phyloP scores from a whole-genome alignment of 2,329 filamentous ascomycete genomes.

The Alternaria sp. region DNA sequence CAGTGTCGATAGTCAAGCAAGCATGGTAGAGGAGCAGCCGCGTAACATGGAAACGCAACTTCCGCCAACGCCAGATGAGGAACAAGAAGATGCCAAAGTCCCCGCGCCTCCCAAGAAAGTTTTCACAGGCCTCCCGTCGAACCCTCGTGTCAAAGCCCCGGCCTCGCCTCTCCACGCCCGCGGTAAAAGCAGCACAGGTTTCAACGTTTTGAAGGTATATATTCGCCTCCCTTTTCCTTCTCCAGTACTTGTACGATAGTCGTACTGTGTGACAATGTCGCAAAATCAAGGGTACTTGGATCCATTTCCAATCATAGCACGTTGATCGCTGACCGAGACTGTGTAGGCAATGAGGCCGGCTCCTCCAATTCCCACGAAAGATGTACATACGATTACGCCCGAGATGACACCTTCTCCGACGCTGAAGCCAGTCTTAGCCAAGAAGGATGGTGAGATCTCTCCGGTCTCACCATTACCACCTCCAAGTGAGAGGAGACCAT shows the following conservation, averaged over 20 bases:
- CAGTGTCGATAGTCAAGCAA: conserved; percentile 7
- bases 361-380: conserved; percentile 25
- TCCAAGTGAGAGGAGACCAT: conserved; percentile 30
- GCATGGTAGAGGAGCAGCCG: not conserved
- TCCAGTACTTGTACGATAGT: conserved; percentile 33
- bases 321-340: not conserved
- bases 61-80: conserved; percentile 46
- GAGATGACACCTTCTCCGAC: conserved; percentile 43
- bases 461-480: conserved; percentile 33
- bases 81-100: conserved; percentile 19
- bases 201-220: conserved; percentile 50
- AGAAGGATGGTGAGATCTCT: conserved; percentile 28
- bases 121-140: conserved; percentile 41
- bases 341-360: conserved; percentile 33
- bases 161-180: conserved; percentile 40
- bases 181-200: conserved; percentile 50
- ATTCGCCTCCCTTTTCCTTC: conserved; percentile 34
- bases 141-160: conserved; percentile 37
- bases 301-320: not conserved
- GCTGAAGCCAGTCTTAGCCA: conserved; percentile 25
- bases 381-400: conserved; percentile 38
- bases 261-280: conserved; percentile 17
- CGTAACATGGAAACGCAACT: conserved; percentile 24
- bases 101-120: conserved; percentile 34
- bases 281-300: conserved; percentile 16